phyloP scores from a whole-genome alignment of 176 grass and related monocot species.

The Cymbopogon citratus region DNA sequence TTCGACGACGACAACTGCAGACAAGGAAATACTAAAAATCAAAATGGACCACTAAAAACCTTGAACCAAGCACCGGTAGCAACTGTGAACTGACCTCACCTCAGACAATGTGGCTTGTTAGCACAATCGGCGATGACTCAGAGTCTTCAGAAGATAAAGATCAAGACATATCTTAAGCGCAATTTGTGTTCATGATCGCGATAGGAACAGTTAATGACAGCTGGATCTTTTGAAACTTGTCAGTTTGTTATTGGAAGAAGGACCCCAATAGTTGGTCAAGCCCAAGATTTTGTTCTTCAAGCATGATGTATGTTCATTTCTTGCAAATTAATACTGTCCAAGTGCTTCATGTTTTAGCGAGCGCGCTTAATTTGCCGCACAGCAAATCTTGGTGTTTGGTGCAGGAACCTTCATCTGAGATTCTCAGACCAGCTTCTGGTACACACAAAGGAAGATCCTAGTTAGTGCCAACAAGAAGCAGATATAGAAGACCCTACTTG shows the following conservation, averaged over 20 bases:
- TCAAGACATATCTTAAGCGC: not conserved
- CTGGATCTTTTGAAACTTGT: not conserved
- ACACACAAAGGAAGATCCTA: not conserved
- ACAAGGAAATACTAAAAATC: not conserved
- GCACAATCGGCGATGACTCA: not conserved
- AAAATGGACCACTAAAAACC: not conserved
- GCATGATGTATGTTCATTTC: not conserved
- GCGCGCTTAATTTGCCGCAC: not conserved
- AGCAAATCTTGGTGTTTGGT: not conserved
- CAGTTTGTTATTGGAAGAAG: not conserved
- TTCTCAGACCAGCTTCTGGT: not conserved
- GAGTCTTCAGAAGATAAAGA: slow-evolving; percentile 23
- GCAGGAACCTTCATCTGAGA: not conserved
- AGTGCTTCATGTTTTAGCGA: not conserved
- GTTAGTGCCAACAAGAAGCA: not conserved
- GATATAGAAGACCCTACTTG: not conserved
- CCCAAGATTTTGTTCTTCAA: not conserved
- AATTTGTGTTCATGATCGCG: not conserved
- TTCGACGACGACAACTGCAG: slow-evolving; percentile 11
- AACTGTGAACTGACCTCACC: slow-evolving; percentile 31
- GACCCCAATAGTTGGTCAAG: not conserved
- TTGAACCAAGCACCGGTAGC: not conserved
- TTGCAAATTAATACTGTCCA: not conserved
- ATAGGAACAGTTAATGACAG: not conserved
- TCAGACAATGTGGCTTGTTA: not conserved